Percentiles rank a stretch among this genome's conserved stretches.
Evolutionary conservation across 1,139 yeast genomes (phyloP).

Genomic region (Hansenula anomala): DNA sequence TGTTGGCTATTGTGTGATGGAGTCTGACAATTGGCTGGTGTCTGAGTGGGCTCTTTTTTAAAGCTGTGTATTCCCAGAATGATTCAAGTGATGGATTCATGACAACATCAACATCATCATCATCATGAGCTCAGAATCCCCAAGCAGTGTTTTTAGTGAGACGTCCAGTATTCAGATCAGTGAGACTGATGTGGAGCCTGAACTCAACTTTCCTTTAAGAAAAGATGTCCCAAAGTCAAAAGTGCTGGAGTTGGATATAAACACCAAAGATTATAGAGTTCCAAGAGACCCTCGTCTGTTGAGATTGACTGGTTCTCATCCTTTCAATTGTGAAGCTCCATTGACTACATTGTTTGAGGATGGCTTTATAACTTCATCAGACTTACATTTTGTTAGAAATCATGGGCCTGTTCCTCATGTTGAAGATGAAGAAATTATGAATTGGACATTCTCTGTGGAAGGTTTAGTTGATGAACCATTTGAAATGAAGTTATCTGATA

Average conservation of each 20-base stretch:
- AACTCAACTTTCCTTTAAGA: neutral
- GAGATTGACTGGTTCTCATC: conserved; percentile 30
- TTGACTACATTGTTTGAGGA: conserved; percentile 21
- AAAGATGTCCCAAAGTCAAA: conserved; percentile 7
- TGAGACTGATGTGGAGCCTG: neutral
- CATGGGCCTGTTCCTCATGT: conserved; percentile 29
- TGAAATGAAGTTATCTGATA: conserved; percentile 18
- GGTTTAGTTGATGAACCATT: conserved; percentile 27
- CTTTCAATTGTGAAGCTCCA: conserved; percentile 30
- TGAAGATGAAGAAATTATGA: conserved; percentile 17
- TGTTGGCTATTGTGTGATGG: too few species aligned
- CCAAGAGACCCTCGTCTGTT: conserved; percentile 26
- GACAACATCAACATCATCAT: neutral
- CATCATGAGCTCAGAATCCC: neutral
- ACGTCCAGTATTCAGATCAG: neutral
- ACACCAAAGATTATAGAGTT: conserved; percentile 27
- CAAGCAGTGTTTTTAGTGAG: neutral
- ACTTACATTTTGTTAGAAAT: conserved; percentile 29
- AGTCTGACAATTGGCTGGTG: too few species aligned
- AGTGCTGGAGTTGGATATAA: conserved; percentile 21
- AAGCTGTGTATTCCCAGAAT: too few species aligned
- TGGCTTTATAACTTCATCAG: conserved; percentile 29
- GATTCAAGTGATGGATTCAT: neutral
- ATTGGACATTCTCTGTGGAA: conserved; percentile 25
- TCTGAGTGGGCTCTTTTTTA: too few species aligned